Conservation (phyloP, 192 early-diverging fungal species). For the Backusella macrospora region DNA sequence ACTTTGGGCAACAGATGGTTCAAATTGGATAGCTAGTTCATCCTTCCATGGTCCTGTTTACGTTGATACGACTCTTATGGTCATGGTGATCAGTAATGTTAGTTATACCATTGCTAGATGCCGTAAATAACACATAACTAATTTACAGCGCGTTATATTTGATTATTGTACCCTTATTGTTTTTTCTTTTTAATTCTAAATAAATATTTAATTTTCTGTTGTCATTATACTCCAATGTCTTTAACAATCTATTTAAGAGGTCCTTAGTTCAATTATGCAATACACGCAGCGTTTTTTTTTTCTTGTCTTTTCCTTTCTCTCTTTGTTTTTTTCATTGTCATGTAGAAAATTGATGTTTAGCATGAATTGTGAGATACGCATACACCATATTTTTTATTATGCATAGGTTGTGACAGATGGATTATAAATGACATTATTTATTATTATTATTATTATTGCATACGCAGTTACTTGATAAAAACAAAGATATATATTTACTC, state of each 20-base stretch:
- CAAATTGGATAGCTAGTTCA: constrained; percentile 13
- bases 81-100: background rate
- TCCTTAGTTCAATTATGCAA: background rate
- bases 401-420: background rate
- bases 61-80: constrained; percentile 15
- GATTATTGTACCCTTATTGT: background rate
- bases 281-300: background rate
- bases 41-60: constrained; percentile 14
- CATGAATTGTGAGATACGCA: background rate
- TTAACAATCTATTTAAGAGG: background rate
- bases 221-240: background rate
- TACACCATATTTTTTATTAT: background rate
- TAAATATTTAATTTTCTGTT: constrained; percentile 10
- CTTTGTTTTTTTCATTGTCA: background rate
- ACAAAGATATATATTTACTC: background rate
- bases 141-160: background rate
- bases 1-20: background rate
- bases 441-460: background rate
- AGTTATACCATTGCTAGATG: constrained; percentile 12
- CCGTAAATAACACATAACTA: background rate
- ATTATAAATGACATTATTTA: background rate
- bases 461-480: background rate
- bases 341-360: background rate
- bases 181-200: constrained; percentile 1
- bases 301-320: background rate